phyloP scores from a whole-genome alignment of 2,329 filamentous ascomycete genomes.

The Eurotiales sp. region DNA sequence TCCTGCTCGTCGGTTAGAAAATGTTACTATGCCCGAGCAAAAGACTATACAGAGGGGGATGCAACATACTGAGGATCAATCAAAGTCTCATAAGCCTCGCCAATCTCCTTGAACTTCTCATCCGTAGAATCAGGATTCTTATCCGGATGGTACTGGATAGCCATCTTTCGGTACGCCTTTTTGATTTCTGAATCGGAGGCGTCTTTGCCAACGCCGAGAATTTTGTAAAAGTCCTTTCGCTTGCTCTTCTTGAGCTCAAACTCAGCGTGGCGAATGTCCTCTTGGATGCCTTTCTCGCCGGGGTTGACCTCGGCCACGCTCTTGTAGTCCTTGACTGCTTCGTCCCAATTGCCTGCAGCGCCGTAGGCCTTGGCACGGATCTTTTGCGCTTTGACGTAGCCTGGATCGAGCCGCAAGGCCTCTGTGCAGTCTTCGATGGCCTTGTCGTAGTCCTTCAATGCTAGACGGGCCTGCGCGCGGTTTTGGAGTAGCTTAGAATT shows the following conservation, averaged over 20 bases:
- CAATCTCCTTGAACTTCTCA: slow-evolving; percentile 95
- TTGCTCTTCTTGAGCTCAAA: slow-evolving; percentile 96
- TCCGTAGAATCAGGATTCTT: slow-evolving; percentile 87
- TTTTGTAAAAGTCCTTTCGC: slow-evolving; percentile 98
- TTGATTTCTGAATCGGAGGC: slow-evolving; percentile 84
- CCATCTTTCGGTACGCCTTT: slow-evolving; percentile 92
- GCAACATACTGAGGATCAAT: slow-evolving; percentile 81
- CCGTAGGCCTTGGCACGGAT: slow-evolving; percentile 89
- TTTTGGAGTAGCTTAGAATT: slow-evolving; percentile 96
- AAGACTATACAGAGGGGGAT: neutral
- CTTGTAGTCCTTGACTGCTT: slow-evolving; percentile 86
- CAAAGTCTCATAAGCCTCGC: slow-evolving; percentile 93
- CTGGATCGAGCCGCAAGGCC: slow-evolving; percentile 76
- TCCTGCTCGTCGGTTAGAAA: slow-evolving; percentile 49
- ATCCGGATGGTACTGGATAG: slow-evolving; percentile 91
- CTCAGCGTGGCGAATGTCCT: slow-evolving; percentile 86
- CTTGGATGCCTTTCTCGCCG: slow-evolving; percentile 71
- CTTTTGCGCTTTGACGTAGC: slow-evolving; percentile 86
- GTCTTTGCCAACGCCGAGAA: slow-evolving; percentile 81
- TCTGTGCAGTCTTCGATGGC: slow-evolving; percentile 83
- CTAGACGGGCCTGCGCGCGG: slow-evolving; percentile 74
- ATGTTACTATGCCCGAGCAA: slow-evolving; percentile 9
- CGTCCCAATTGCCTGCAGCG: slow-evolving; percentile 84
- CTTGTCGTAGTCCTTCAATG: slow-evolving; percentile 75
- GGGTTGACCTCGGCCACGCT: slow-evolving; percentile 77